Evolutionary conservation across 169 alveolate genomes (phyloP), one percentile per base, ranked within the genome.

Genomic region (Plasmodium coatneyi): DNA sequence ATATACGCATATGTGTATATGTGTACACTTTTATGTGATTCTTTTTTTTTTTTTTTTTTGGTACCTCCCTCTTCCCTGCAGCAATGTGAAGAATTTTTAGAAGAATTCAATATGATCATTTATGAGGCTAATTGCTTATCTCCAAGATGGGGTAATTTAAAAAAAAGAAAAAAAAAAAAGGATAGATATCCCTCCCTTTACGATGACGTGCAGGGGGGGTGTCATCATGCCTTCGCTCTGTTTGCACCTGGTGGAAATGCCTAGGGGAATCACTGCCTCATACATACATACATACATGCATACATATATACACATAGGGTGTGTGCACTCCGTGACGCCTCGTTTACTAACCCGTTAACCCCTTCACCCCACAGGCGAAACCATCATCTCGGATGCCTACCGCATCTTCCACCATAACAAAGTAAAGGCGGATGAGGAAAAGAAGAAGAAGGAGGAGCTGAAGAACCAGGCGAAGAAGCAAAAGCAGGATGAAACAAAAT

Each of bases 21-120:
- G 56, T 10, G 12, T 46, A 46, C 19, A 46, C 56, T 12, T 12
- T 10, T 25, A 28, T 56, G 60, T 41, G 9, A 14, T 28, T 54
- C 34, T 54, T 54, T 16, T 5, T 46, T 3, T 16, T 19, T 71
- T 9, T 72, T 41, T 70, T 19, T 84, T 84, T 34, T 83, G 19
- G 19, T 14, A 5, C 39, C 30, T 46, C 60, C 39, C 3, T 3
- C 39, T n/a, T n/a, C 39, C 16, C 56, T 16, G 49, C 30, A 87
- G 93, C 93, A 87, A 76, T 87, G 93, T 41, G 89, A 87, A 25
- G 78, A 87, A 1, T 76, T 87, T 87, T 66, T 87, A 28, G 83
- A 87, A 87, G 93, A 87, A 78, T 79, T 87, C 49, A 87, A 87
- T 28, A 3, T 54, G 32, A 87, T 87, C 32, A 78, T 87, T 32